Conservation (phyloP, 768 basidiomycete species). For the Hortiboletus campestris region DNA sequence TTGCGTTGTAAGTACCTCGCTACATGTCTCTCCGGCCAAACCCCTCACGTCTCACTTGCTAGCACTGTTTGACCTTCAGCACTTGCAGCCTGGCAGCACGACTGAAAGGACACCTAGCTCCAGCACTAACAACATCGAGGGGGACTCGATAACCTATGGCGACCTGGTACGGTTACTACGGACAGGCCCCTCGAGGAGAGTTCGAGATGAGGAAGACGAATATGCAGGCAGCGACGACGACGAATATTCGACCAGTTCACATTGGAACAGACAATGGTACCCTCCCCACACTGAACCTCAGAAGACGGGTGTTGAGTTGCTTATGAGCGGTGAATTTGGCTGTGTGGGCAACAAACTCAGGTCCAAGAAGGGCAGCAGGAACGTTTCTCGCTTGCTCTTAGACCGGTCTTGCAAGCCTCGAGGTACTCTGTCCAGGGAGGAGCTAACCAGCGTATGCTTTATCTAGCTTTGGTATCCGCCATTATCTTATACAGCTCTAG, state of each 20-base stretch:
- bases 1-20: slow-evolving; percentile 26
- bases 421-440: slow-evolving; percentile 45
- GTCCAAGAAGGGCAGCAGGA: slow-evolving; percentile 41
- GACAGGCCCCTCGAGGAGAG: slow-evolving; percentile 12
- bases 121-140: background rate
- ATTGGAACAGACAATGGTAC: slow-evolving; percentile 35
- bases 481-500: slow-evolving; percentile 36
- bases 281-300: slow-evolving; percentile 55
- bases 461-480: background rate
- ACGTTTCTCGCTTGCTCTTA: slow-evolving; percentile 49
- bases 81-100: slow-evolving; percentile 13
- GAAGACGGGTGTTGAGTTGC: slow-evolving; percentile 58
- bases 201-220: slow-evolving; percentile 37
- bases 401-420: slow-evolving; percentile 39
- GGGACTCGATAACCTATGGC: slow-evolving; percentile 20
- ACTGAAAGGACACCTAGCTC: slow-evolving; percentile 7
- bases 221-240: slow-evolving; percentile 39
- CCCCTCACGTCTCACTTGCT: slow-evolving; percentile 3
- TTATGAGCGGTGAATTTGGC: slow-evolving; percentile 81
- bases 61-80: slow-evolving; percentile 33
- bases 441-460: slow-evolving; percentile 50
- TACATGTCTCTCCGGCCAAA: background rate
- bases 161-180: slow-evolving; percentile 26
- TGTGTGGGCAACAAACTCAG: slow-evolving; percentile 51
- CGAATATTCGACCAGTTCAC: slow-evolving; percentile 19